These are phyloP conservation scores for Stemphylium lycopersici DNA, from an alignment of 2,329 filamentous ascomycete species.

Conservation along the genomic window DNA sequence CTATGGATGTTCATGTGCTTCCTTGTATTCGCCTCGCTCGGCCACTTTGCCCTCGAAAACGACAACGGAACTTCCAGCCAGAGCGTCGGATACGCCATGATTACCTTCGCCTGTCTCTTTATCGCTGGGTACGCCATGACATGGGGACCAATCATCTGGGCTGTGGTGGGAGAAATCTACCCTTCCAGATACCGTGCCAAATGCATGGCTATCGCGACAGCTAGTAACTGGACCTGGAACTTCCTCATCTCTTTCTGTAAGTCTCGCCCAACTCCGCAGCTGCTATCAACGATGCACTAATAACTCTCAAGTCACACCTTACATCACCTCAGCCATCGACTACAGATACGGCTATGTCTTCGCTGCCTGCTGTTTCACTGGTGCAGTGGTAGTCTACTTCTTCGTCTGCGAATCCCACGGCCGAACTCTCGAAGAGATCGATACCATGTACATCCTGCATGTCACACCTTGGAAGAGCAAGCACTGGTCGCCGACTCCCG, in stretches of 20 bases:
- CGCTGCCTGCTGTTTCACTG: conserved; percentile 71
- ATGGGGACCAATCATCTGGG: conserved; percentile 76
- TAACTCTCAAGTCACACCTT: conserved; percentile 64
- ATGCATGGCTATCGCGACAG: conserved; percentile 54
- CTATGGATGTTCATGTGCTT: conserved; percentile 64
- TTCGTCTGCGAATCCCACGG: conserved; percentile 78
- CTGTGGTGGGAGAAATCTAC: conserved; percentile 70
- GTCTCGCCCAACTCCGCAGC: background rate
- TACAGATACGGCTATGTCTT: conserved; percentile 80
- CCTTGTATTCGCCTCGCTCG: conserved; percentile 58
- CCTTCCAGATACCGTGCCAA: conserved; percentile 59
- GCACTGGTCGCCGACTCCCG: conserved; percentile 55
- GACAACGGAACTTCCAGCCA: conserved; percentile 43
- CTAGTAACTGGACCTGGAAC: conserved; percentile 54
- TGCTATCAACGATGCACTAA: background rate
- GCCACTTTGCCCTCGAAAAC: conserved; percentile 52
- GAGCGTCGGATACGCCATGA: conserved; percentile 64
- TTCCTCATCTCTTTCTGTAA: conserved; percentile 63
- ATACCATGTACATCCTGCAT: conserved; percentile 70
- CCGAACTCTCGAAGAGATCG: conserved; percentile 77
- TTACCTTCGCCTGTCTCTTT: conserved; percentile 72
- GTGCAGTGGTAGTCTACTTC: conserved; percentile 72
- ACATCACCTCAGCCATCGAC: conserved; percentile 74
- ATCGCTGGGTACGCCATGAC: conserved; percentile 71
- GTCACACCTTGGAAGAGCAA: conserved; percentile 69